Evolutionary conservation across 306 rosid species (phyloP), one percentile per base, ranked within the genome.

Genomic region (Trifolium pratense): DNA sequence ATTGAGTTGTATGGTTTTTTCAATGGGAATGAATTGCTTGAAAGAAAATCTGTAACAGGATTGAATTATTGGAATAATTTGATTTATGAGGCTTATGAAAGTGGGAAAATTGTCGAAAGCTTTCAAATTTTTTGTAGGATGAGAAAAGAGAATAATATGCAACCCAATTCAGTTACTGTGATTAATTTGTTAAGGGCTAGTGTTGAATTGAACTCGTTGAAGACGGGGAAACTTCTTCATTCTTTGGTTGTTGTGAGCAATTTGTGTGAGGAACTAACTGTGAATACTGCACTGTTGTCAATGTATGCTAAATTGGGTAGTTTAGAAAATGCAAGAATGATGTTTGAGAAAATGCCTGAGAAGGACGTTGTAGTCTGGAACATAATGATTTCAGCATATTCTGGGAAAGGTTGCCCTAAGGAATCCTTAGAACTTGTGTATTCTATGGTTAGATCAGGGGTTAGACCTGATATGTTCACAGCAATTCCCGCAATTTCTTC

Each of bases 301-400:
- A 86, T 84, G 88, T 91, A 91, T 79, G 80, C 78, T 0, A 91
- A 91, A 80, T 79, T 89, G 10, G 86, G 88, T 57, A 68, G 78
- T 56, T 26, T 86, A 75, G 37, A 84, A 34, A 37, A 78, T 59
- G 97, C 91, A 56, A 56, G 78, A 42, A 13, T 74, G 75, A 3
- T 89, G 34, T 91, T 91, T 16, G 89, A 85, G 16, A 74, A 83
- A 86, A 89, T 89, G 89, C 86, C 89, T 16, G 87, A 78, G 45
- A 89, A 70, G 77, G 97, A 91, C 59, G 77, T 70, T 77, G 97
- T 86, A 42, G 91, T 91, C 18, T 89, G 97, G 95, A 91, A 91
- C 59, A 83, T 91, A 73, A 86, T 89, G 91, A 74, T 89, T 48
- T 83, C 95, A 11, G 85, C 83, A 5, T 84, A 86, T 68, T 76